These are phyloP conservation scores for Cercophora sp. DNA, from an alignment of 495 filamentous ascomycete species.

Conservation along the genomic window DNA sequence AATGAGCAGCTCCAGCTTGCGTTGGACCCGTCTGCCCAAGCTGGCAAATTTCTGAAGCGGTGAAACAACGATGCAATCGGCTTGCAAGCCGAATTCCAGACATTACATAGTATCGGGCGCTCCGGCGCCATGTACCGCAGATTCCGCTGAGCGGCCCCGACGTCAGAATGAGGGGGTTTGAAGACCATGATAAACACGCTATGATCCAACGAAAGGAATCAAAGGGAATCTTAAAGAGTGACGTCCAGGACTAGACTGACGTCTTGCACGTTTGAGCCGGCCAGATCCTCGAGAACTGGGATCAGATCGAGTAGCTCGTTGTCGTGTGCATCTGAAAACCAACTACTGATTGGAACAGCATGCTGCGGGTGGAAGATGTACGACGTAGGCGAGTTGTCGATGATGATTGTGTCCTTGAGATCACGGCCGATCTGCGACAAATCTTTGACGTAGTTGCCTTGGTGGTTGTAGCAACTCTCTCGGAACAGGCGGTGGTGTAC, in stretches of 20 bases:
- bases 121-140: too few relatives aligned
- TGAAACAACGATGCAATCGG: too few relatives aligned
- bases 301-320: constrained; percentile 98
- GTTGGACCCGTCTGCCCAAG: too few relatives aligned
- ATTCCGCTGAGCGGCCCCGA: too few relatives aligned
- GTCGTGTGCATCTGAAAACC: constrained; percentile 99
- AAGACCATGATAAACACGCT: too few relatives aligned
- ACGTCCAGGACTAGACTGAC: constrained; percentile 98
- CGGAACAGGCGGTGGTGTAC: constrained; percentile 96
- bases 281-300: constrained; percentile 96
- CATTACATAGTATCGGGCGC: too few relatives aligned
- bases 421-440: constrained; percentile 95
- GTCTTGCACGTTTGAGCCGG: constrained; percentile 79
- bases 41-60: too few relatives aligned
- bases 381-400: constrained; percentile 98
- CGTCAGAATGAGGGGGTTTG: too few relatives aligned
- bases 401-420: constrained; percentile 96
- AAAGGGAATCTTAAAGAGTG: constrained; percentile 60
- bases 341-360: constrained; percentile 98
- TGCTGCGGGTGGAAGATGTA: constrained; percentile 99
- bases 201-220: too few relatives aligned
- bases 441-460: constrained; percentile 99
- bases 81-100: too few relatives aligned
- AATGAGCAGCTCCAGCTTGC: too few relatives aligned
- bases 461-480: constrained; percentile 98